phyloP scores from a whole-genome alignment of 495 filamentous ascomycete genomes.

The Parathielavia hyrcaniae region DNA sequence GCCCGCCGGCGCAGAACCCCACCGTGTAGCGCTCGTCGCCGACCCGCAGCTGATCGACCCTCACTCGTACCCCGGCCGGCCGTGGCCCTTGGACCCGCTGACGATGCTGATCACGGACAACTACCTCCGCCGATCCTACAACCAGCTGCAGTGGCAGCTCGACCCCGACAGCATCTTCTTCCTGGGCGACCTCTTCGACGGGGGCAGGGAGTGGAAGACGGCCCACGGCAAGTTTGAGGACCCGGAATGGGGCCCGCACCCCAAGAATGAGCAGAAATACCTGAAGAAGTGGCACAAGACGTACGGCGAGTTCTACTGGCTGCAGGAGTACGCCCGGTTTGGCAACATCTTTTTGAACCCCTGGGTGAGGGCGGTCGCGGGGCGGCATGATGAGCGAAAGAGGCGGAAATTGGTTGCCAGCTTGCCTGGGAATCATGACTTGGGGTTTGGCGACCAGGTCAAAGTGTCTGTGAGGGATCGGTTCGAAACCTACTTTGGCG shows the following conservation, averaged over 20 bases:
- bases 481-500: slow-evolving; percentile 84
- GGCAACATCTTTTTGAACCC: slow-evolving; percentile 66
- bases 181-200: slow-evolving; percentile 93
- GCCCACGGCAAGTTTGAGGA: slow-evolving; percentile 51
- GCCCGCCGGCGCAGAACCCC: slow-evolving; percentile 70
- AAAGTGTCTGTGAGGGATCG: slow-evolving; percentile 69
- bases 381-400: slow-evolving; percentile 36
- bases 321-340: slow-evolving; percentile 75
- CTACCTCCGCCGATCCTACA: slow-evolving; percentile 77
- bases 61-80: slow-evolving; percentile 90
- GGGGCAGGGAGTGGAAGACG: slow-evolving; percentile 90
- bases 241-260: slow-evolving; percentile 50
- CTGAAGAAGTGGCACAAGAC: slow-evolving; percentile 62
- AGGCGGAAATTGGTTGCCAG: slow-evolving; percentile 66
- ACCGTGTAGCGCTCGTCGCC: slow-evolving; percentile 81
- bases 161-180: slow-evolving; percentile 81
- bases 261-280: slow-evolving; percentile 42
- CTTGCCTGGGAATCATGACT: slow-evolving; percentile 91
- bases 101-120: slow-evolving; percentile 81
- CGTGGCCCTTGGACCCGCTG: slow-evolving; percentile 74
- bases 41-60: slow-evolving; percentile 98
- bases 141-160: slow-evolving; percentile 59
- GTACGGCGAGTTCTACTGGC: slow-evolving; percentile 75
- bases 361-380: slow-evolving; percentile 44
- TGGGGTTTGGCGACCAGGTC: slow-evolving; percentile 86